Evolutionary conservation across 1,139 yeast species (phyloP).

Genomic region (Spencermartinsiella ligniputridi): DNA sequence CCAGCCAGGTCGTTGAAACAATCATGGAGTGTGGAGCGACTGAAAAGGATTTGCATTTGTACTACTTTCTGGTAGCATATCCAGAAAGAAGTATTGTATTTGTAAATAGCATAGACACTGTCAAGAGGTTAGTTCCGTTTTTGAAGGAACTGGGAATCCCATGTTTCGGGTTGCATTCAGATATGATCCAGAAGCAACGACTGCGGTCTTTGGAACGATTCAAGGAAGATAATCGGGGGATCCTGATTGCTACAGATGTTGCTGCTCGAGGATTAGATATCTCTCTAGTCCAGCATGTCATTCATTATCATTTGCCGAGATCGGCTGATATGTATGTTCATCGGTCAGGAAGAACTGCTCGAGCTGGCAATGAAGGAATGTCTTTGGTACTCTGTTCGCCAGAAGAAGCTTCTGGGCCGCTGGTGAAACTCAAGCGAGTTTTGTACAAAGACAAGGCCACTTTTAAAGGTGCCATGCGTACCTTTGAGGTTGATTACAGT

Average conservation of each 20-base stretch:
- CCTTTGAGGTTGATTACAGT: conserved; percentile 74
- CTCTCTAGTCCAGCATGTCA: conserved; percentile 85
- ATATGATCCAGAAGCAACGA: conserved; percentile 94
- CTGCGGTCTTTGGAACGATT: conserved; percentile 71
- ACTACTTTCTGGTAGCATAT: conserved; percentile 80
- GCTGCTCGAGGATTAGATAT: conserved; percentile 99
- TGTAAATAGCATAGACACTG: conserved; percentile 92
- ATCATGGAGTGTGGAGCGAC: conserved; percentile 86
- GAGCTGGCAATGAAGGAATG: conserved; percentile 93
- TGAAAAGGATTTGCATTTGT: conserved; percentile 85
- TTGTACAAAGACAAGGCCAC: conserved; percentile 36
- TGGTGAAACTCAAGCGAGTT: conserved; percentile 66
- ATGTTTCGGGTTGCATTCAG: conserved; percentile 81
- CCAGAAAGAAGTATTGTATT: conserved; percentile 90
- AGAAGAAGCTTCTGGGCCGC: conserved; percentile 82
- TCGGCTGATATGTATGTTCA: conserved; percentile 94
- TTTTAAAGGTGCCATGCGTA: conserved; percentile 44
- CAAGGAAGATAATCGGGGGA: conserved; percentile 46
- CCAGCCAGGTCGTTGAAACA: conserved; percentile 75
- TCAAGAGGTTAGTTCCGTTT: conserved; percentile 75
- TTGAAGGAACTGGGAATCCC: conserved; percentile 66
- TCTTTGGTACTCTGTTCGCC: conserved; percentile 91
- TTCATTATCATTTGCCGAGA: conserved; percentile 92
- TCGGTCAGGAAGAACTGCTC: conserved; percentile 96
- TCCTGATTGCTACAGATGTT: conserved; percentile 90